Evolutionary conservation across 1,284 basidiomycete genomes (phyloP).

Genomic region (Polyporus tsugae): DNA sequence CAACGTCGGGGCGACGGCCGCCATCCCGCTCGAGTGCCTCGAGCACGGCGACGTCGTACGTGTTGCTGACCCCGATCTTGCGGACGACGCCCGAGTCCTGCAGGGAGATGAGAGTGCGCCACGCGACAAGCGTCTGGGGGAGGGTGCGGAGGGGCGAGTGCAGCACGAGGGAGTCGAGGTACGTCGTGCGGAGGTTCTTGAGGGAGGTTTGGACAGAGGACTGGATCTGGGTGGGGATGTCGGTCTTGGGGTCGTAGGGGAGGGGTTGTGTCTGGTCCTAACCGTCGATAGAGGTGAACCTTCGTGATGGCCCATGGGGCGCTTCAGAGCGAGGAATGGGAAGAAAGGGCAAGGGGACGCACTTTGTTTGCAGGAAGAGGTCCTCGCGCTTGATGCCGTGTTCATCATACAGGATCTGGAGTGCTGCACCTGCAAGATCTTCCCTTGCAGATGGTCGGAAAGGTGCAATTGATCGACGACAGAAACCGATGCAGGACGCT

Average conservation of each 20-base stretch:
- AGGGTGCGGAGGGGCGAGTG: constrained; percentile 75
- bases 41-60: constrained; percentile 69
- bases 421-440: constrained; percentile 79
- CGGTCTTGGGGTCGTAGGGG: constrained; percentile 69
- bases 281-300: constrained; percentile 76
- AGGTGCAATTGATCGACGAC: background rate
- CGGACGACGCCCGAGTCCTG: constrained; percentile 70
- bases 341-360: constrained; percentile 17
- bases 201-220: constrained; percentile 73
- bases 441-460: constrained; percentile 56
- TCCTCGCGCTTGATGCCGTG: constrained; percentile 45
- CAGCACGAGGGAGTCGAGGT: constrained; percentile 79
- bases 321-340: background rate
- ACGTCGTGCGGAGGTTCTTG: constrained; percentile 69
- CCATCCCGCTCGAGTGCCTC: constrained; percentile 59
- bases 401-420: constrained; percentile 52
- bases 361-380: constrained; percentile 75
- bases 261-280: constrained; percentile 75
- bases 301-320: constrained; percentile 42
- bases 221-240: constrained; percentile 67
- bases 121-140: constrained; percentile 71
- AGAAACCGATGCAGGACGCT: constrained; percentile 20
- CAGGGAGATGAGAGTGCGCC: constrained; percentile 64
- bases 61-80: constrained; percentile 79
- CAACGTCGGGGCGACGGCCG: constrained; percentile 63